Evolutionary conservation across 2,329 filamentous ascomycete genomes (phyloP).

Genomic region (Juglanconis sp.): DNA sequence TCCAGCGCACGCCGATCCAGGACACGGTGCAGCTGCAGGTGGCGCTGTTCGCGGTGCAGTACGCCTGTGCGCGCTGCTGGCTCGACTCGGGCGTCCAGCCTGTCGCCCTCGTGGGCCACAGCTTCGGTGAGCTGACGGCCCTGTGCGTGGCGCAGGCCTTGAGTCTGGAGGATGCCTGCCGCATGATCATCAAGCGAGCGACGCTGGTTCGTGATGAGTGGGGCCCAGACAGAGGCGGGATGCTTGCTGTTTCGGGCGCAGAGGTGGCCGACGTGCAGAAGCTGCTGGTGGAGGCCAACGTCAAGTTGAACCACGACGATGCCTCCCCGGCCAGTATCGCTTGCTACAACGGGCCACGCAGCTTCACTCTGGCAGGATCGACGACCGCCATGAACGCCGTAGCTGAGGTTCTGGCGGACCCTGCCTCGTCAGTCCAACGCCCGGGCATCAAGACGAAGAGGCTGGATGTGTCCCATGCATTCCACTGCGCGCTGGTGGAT

Average conservation of each 20-base stretch:
- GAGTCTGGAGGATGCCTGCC: constrained; percentile 28
- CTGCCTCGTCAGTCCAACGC: constrained; percentile 5
- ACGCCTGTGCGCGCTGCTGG: constrained; percentile 33
- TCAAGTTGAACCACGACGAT: neutral
- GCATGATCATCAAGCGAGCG: constrained; percentile 28
- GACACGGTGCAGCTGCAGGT: constrained; percentile 34
- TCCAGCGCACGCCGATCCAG: constrained; percentile 21
- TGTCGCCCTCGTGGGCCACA: constrained; percentile 35
- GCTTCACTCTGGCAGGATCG: constrained; percentile 40
- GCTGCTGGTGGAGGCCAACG: neutral
- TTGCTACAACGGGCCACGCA: constrained; percentile 43
- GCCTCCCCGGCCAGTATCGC: constrained; percentile 33
- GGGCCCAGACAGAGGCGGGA: constrained; percentile 34
- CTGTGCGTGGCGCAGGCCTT: constrained; percentile 33
- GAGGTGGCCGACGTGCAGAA: neutral
- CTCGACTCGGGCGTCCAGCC: constrained; percentile 31
- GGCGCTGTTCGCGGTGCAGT: constrained; percentile 37
- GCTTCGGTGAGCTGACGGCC: constrained; percentile 40
- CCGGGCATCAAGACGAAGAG: constrained; percentile 29
- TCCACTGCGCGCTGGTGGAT: constrained; percentile 43
- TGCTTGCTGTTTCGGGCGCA: constrained; percentile 32
- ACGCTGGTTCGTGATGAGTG: constrained; percentile 29
- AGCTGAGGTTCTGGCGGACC: neutral
- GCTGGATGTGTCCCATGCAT: constrained; percentile 44
- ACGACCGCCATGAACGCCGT: constrained; percentile 28